Conservation (phyloP, 2,329 filamentous ascomycete genomes). For the Botrytis fragariae region DNA sequence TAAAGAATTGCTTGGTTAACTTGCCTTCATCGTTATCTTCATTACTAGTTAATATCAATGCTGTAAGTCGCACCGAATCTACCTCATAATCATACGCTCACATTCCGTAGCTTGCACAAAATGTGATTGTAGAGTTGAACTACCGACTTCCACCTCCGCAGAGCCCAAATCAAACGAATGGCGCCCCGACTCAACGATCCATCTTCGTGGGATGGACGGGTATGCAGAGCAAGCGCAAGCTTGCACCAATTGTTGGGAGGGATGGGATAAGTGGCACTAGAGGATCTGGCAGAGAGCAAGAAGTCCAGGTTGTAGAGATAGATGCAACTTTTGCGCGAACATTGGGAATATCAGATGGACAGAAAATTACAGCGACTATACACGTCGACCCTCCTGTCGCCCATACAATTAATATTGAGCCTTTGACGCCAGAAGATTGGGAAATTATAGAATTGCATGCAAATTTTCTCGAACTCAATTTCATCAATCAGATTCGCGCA, state of each 20-base stretch:
- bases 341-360: constrained; percentile 74
- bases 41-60: constrained; percentile 83
- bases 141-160: constrained; percentile 61
- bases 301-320: constrained; percentile 75
- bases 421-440: constrained; percentile 93
- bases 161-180: constrained; percentile 45
- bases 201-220: constrained; percentile 95
- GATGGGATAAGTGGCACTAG: constrained; percentile 66
- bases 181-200: constrained; percentile 58
- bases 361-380: constrained; percentile 69
- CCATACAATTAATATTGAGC: constrained; percentile 95
- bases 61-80: constrained; percentile 55
- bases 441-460: constrained; percentile 98
- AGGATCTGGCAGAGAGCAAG: constrained; percentile 65
- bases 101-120: constrained; percentile 71
- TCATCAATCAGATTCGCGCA: constrained; percentile 88
- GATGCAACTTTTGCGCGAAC: constrained; percentile 80
- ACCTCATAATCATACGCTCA: constrained; percentile 1
- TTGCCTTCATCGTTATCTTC: constrained; percentile 81
- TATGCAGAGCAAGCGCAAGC: constrained; percentile 87
- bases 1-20: constrained; percentile 95
- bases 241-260: constrained; percentile 68
- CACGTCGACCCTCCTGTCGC: constrained; percentile 89
- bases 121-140: constrained; percentile 90
- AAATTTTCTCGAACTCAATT: constrained; percentile 90